phyloP scores from a whole-genome alignment of 495 filamentous ascomycete genomes.

The Apiosordaria backusii region DNA sequence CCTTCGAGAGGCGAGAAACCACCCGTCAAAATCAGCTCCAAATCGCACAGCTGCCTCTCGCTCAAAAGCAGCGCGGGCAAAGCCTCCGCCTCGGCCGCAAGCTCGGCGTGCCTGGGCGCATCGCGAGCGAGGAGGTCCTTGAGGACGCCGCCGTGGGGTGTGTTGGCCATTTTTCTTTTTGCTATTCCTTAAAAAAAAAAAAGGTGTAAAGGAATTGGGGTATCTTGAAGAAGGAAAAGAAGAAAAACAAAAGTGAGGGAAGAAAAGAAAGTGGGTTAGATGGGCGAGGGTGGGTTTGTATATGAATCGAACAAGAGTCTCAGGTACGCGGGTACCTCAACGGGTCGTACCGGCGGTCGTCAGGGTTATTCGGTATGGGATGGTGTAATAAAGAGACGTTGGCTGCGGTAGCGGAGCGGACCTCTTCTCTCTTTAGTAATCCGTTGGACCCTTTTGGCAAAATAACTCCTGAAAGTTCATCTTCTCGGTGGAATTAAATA shows the following conservation, averaged over 20 bases:
- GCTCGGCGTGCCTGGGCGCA: slow-evolving; percentile 67
- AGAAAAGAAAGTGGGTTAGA: slow-evolving; percentile 1
- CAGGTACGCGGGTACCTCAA: background rate
- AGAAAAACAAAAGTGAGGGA: slow-evolving; percentile 7
- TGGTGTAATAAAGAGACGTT: background rate
- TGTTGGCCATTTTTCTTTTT: slow-evolving; percentile 52
- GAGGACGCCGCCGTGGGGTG: slow-evolving; percentile 92
- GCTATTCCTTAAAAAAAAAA: no score
- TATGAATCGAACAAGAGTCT: background rate
- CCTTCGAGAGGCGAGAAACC: slow-evolving; percentile 97
- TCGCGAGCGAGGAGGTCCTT: slow-evolving; percentile 96
- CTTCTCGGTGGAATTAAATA: background rate
- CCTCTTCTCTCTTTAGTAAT: background rate
- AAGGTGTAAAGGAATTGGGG: background rate
- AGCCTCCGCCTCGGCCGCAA: slow-evolving; percentile 77
- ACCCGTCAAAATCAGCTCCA: slow-evolving; percentile 92
- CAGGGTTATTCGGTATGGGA: background rate
- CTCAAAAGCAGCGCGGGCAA: slow-evolving; percentile 80
- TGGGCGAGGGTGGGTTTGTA: background rate
- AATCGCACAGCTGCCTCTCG: slow-evolving; percentile 94
- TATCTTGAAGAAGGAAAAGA: background rate
- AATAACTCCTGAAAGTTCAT: background rate
- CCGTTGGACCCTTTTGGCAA: background rate
- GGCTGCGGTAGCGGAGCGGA: background rate
- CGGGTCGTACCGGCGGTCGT: background rate